Base-by-base conservation (phyloP, 2,329 filamentous ascomycete species). In the Lasiodiplodia hormozganensis region DNA sequence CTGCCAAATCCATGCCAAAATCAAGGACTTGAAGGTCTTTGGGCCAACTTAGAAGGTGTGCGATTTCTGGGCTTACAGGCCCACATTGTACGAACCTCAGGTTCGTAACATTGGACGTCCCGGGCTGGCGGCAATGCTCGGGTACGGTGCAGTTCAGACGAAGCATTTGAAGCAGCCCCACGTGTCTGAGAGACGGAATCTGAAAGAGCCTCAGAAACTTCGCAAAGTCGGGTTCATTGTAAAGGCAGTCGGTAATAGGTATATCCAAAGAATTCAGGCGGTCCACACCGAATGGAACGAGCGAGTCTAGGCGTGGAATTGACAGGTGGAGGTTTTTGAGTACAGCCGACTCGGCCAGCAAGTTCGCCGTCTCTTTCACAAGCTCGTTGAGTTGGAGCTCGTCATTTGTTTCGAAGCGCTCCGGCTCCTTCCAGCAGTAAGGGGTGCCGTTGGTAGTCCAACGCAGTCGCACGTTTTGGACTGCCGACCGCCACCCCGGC, bases 21-120 rank as follows among this genome's bases (percentile, higher is more conserved):
- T 40, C 31, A 28, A 65, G 49, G 0, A 4, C 28, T 7, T 53
- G 51, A 4, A 65, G 25, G 6, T 54, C 4, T 7, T 31, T 65
- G 10, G 62, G 62, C 62, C 62, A 65, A 14, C 31, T 28, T 2
- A 65, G 25, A 28, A 65, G 47, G 25, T 65, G 49, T 14, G 49
- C n/a, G 16, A 65, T 52, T 21, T 54, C 49, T 7, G 38, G 11
- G 18, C n/a, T 25, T 1, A 65, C 31, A 18, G 62, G 62, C 1
- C 62, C 62, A 5, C 62, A 65, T 18, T 31, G 28, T 14, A 21
- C 16, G 14, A 65, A 65, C 1, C 10, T 31, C 4, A 65, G 31
- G 28, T 38, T 34, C 10, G 49, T 43, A 2, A 65, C 49, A 10
- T 54, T 40, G 49, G 62, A 65, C 6, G 51, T 40, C 2, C 49